Evolutionary conservation across 2,329 filamentous ascomycete species (phyloP), one percentile per base, ranked within the genome.

Genomic region (Ophiostoma novo-ulmi): DNA sequence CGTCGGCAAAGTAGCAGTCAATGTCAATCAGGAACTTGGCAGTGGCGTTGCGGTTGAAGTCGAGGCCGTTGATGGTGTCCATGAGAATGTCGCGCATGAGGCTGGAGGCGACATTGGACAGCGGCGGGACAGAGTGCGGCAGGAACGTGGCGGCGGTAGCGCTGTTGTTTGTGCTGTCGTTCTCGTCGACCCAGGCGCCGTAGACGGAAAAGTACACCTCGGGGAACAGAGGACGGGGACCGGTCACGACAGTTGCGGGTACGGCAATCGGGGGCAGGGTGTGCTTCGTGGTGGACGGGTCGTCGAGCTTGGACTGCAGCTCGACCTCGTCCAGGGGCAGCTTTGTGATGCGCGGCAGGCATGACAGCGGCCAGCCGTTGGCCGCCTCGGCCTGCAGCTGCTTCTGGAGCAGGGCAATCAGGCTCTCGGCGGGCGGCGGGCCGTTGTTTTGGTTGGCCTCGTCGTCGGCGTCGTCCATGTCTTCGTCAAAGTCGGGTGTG

Each of bases 151-250:
- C 86, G n/a, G 65, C 65, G 66, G 68, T 48, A 36, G 66, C 64
- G 39, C 66, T 71, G 10, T 44, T 69, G 3, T 10, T 38, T 14
- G 26, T 39, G 31, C 38, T 61, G 39, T 69, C 68, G 38, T 55
- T 55, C 41, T 70, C 69, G 48, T 71, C 68, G 20, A 70, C 72
- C 67, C 72, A 73, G 4, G 74, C 73, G 7, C 72, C 73, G 78
- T 97, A 99, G 67, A 98, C 92, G 1, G 95, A 98, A 78, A 97
- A 91, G 81, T 93, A 97, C 35, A 97, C 85, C 80, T 99, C 95
- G 0, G 95, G 95, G 78, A 97, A 97, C 64, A 97, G 83, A 1
- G 92, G 85, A 69, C 89, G 88, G 10, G 89, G 83, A 0, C 94
- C 94, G 39, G 91, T 86, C 70, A 88, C 85, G 70, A 97, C 88